Evolutionary conservation across 805 yeast species (phyloP), one percentile per base, ranked within the genome.

Genomic region (Candida golubevii): DNA sequence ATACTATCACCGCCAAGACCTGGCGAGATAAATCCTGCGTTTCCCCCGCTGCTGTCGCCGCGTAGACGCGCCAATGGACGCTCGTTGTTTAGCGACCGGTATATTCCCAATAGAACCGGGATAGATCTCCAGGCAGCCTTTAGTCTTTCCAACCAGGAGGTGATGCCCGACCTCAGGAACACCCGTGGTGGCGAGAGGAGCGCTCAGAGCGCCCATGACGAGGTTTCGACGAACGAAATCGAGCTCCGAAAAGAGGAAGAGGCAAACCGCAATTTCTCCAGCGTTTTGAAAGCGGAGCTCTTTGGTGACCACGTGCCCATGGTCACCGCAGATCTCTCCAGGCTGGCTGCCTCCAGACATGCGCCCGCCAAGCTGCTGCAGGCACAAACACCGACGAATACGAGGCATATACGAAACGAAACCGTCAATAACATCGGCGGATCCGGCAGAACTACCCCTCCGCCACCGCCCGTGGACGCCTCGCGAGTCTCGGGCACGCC

Each of bases 91-190:
- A 82, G 86, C 50, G 99, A 90, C 63, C 70, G 98, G 44, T 88
- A 81, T 62, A 87, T 93, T 26, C 99, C 99, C 6, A 81, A 79
- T 48, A 67, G 99, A 39, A 82, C 87, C 1, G 96, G 96, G 0
- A 78, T 88, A 26, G 95, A 88, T 56, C 68, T 91, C 12, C 93
- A 88, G 57, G 88, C 97, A 0, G 96, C 96, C 7, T 84, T 81
- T 61, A 77, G 81, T 46, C 65, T 82, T 39, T 74, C 73, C 23
- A 65, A 66, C 41, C 77, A 71, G 45, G 77, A 69, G 13, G 58
- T 75, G 60, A 14, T 65, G 13, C 72, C 73, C 1, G 66, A 66
- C 36, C 51, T 65, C 31, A 49, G 67, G 31, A 48, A 42, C 11
- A 55, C 59, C 10, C 44, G 58, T 26, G 47, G 50, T 23, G 12